A percentile compares a stretch with the other conserved stretches of the same genome.
These are phyloP conservation scores for Ramichloridium luteum DNA, from an alignment of 2,329 filamentous ascomycete genomes.

Conservation along the genomic window DNA sequence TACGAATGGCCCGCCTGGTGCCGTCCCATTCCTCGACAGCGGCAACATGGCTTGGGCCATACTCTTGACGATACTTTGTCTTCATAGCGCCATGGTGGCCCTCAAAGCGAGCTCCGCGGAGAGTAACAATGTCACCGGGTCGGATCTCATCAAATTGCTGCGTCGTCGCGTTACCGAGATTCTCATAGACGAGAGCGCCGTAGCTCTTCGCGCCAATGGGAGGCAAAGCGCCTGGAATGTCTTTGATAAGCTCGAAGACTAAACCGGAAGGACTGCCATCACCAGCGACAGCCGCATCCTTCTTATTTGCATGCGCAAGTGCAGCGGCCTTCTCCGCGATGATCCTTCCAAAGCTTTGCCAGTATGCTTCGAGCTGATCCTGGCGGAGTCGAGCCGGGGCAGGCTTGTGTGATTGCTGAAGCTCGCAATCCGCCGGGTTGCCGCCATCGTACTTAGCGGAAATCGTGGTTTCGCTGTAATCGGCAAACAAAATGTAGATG, in stretches of 20 bases:
- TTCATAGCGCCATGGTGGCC: slow-evolving; percentile 82
- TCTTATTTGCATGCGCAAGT: slow-evolving; percentile 51
- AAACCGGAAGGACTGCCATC: slow-evolving; percentile 72
- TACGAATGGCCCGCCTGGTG: slow-evolving; percentile 92
- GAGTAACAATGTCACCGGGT: slow-evolving; percentile 79
- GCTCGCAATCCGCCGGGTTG: slow-evolving; percentile 56
- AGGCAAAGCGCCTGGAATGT: slow-evolving; percentile 56
- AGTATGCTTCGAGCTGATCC: slow-evolving; percentile 82
- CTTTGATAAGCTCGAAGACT: slow-evolving; percentile 59
- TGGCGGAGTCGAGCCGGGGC: slow-evolving; percentile 74
- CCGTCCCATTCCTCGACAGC: slow-evolving; percentile 96
- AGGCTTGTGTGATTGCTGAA: slow-evolving; percentile 78
- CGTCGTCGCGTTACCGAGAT: slow-evolving; percentile 86
- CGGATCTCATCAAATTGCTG: slow-evolving; percentile 88
- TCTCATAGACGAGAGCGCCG: slow-evolving; percentile 85
- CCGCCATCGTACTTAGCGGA: slow-evolving; percentile 66
- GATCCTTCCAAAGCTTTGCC: slow-evolving; percentile 65
- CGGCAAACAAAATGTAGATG: slow-evolving; percentile 78
- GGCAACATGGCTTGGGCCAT: slow-evolving; percentile 63
- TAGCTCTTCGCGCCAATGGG: slow-evolving; percentile 84
- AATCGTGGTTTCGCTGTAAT: slow-evolving; percentile 91
- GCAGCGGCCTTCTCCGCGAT: slow-evolving; percentile 58
- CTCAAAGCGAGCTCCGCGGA: slow-evolving; percentile 88
- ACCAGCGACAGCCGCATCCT: slow-evolving; percentile 61
- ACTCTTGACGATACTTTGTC: slow-evolving; percentile 78